Evolutionary conservation across 2,329 filamentous ascomycete genomes (phyloP).

Genomic region (Fusarium nanum): DNA sequence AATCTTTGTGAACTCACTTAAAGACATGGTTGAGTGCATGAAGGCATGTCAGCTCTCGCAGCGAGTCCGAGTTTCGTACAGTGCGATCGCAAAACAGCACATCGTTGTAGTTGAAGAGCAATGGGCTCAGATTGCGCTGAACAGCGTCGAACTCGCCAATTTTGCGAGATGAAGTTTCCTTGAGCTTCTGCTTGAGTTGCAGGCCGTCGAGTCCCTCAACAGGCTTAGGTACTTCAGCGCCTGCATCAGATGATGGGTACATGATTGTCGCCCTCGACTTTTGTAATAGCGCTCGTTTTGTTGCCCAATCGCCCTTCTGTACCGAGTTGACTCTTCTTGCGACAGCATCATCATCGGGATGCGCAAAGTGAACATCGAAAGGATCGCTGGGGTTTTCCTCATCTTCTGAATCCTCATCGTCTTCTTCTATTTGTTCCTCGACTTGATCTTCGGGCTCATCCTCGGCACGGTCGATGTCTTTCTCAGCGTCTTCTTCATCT

Average conservation of each 20-base stretch:
- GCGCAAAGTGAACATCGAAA: constrained; percentile 83
- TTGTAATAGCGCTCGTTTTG: constrained; percentile 59
- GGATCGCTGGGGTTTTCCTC: constrained; percentile 72
- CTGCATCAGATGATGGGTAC: constrained; percentile 56
- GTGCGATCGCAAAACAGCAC: constrained; percentile 80
- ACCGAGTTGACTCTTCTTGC: constrained; percentile 64
- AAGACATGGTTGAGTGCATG: constrained; percentile 93
- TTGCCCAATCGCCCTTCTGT: constrained; percentile 63
- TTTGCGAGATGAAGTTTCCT: constrained; percentile 64
- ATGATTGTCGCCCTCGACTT: constrained; percentile 61
- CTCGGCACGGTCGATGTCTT: constrained; percentile 52
- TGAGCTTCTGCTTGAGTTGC: constrained; percentile 78
- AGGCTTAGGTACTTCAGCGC: constrained; percentile 47
- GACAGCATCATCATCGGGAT: constrained; percentile 71
- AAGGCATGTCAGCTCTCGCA: constrained; percentile 80
- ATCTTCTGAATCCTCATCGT: constrained; percentile 58
- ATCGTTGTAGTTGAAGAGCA: constrained; percentile 86
- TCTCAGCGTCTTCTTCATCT: constrained; percentile 58
- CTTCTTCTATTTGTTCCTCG: constrained; percentile 46
- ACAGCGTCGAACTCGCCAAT: constrained; percentile 68
- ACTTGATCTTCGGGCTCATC: constrained; percentile 47
- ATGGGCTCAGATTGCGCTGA: constrained; percentile 74
- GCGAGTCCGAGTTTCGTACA: constrained; percentile 71
- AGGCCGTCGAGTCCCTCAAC: constrained; percentile 59
- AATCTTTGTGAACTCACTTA: constrained; percentile 65